Evolutionary conservation across 805 yeast species (phyloP).

Genomic region (Wickerhamomyces kurtzmanii): DNA sequence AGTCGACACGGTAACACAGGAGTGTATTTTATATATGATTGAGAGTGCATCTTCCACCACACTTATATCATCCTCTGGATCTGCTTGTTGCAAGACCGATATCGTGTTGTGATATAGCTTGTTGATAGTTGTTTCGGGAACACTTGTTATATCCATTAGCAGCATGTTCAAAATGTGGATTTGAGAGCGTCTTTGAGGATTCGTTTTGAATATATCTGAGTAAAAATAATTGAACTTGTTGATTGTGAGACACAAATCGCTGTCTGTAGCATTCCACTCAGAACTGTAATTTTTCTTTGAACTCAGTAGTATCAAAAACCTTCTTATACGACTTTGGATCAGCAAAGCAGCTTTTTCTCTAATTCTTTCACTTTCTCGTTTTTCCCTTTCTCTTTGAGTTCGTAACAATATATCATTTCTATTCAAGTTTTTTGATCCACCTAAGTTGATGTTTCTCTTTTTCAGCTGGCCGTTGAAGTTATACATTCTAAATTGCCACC

Average conservation of each 20-base stretch:
- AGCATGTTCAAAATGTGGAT: conserved; percentile 1
- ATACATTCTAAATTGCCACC: conserved; percentile 17
- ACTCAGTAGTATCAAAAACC: conserved; percentile 22
- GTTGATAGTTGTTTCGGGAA: not conserved
- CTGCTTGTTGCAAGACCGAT: conserved; percentile 3
- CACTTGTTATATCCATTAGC: no score
- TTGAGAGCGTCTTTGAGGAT: conserved; percentile 2
- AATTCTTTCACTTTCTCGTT: conserved; percentile 46
- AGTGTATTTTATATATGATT: no score
- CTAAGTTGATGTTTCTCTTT: conserved; percentile 52
- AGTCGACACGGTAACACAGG: no score
- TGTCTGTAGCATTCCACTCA: conserved; percentile 13
- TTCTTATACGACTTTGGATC: conserved; percentile 41
- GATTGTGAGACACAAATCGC: conserved; percentile 8
- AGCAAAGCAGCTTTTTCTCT: conserved; percentile 36
- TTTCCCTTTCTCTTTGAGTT: conserved; percentile 56
- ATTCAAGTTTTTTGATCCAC: conserved; percentile 27
- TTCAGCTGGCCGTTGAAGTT: conserved; percentile 62
- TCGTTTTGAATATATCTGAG: conserved; percentile 9
- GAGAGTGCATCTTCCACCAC: no score
- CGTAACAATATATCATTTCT: conserved; percentile 42
- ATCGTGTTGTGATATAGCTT: not conserved
- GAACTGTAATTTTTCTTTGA: conserved; percentile 13
- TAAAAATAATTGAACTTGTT: conserved; percentile 23
- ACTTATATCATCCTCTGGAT: conserved; percentile 9